Percentiles rank a stretch among this genome's conserved stretches.
Conservation (phyloP, 805 yeast species). For the Scheffersomyces coipomensis region DNA sequence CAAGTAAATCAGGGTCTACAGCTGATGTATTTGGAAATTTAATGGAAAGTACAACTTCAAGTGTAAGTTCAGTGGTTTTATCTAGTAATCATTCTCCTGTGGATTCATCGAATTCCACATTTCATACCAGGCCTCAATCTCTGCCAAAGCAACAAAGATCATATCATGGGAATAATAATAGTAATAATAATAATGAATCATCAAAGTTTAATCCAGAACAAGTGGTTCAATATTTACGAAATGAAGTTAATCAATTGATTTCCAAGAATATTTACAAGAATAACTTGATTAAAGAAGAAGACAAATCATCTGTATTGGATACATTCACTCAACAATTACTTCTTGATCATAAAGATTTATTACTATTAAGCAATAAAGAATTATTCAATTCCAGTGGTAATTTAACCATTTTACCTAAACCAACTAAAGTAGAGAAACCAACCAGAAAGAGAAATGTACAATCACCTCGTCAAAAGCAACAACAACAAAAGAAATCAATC, state of each 20-base stretch:
- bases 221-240: constrained; percentile 3
- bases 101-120: not conserved
- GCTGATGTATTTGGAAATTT: constrained; percentile 6
- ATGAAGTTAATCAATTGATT: constrained; percentile 7
- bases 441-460: not conserved
- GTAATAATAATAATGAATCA: not conserved
- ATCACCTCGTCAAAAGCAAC: constrained; percentile 2
- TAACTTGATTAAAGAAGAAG: constrained; percentile 5
- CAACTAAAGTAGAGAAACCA: not conserved
- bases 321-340: constrained; percentile 11
- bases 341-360: constrained; percentile 9
- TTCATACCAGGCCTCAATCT: not conserved
- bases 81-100: not conserved
- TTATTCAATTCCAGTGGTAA: too few relatives aligned
- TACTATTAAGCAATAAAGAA: too few relatives aligned
- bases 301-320: constrained; percentile 11
- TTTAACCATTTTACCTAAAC: not conserved
- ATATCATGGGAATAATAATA: not conserved
- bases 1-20: constrained; percentile 1
- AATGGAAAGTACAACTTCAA: constrained; percentile 3
- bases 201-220: not conserved
- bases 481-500: constrained; percentile 7
- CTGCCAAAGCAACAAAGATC: not conserved
- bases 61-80: constrained; percentile 1
- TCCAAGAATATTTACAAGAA: constrained; percentile 8